Evolutionary conservation across 192 early-diverging fungal species (phyloP).

Genomic region (Coemansia sp.): DNA sequence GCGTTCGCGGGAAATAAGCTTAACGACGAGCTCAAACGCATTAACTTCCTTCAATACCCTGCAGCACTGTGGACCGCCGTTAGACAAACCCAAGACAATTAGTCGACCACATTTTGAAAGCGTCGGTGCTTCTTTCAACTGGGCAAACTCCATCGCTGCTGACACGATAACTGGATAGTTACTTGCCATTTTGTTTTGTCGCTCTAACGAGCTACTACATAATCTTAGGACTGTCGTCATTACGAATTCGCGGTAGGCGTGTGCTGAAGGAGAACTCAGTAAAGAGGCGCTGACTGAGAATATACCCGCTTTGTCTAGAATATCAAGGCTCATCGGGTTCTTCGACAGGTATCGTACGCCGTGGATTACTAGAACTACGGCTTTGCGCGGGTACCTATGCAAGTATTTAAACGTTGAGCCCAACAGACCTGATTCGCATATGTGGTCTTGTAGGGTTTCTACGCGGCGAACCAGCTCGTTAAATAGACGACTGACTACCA

Average conservation of each 20-base stretch:
- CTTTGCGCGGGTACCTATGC: slow-evolving; percentile 45
- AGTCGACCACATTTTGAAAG: slow-evolving; percentile 46
- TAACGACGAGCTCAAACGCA: slow-evolving; percentile 52
- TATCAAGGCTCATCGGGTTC: slow-evolving; percentile 50
- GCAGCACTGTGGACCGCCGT: slow-evolving; percentile 44
- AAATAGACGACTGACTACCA: slow-evolving; percentile 39
- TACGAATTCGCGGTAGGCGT: slow-evolving; percentile 50
- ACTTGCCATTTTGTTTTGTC: slow-evolving; percentile 42
- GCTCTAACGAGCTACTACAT: slow-evolving; percentile 45
- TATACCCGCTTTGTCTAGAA: slow-evolving; percentile 48
- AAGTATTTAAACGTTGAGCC: slow-evolving; percentile 28
- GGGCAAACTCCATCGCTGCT: slow-evolving; percentile 48
- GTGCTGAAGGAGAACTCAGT: slow-evolving; percentile 26
- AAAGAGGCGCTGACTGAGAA: slow-evolving; percentile 40
- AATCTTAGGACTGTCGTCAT: slow-evolving; percentile 51
- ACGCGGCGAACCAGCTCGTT: slow-evolving; percentile 46
- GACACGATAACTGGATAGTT: slow-evolving; percentile 37
- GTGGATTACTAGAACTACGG: slow-evolving; percentile 43
- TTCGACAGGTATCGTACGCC: slow-evolving; percentile 51
- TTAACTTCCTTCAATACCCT: slow-evolving; percentile 50
- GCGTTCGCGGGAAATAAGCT: slow-evolving; percentile 55
- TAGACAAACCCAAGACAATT: slow-evolving; percentile 44
- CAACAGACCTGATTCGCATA: slow-evolving; percentile 49
- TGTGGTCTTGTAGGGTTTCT: slow-evolving; percentile 40
- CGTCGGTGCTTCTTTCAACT: slow-evolving; percentile 37